These are phyloP conservation scores for Apium graveolens DNA, from an alignment of 129 eudicot genomes.

Conservation along the genomic window DNA sequence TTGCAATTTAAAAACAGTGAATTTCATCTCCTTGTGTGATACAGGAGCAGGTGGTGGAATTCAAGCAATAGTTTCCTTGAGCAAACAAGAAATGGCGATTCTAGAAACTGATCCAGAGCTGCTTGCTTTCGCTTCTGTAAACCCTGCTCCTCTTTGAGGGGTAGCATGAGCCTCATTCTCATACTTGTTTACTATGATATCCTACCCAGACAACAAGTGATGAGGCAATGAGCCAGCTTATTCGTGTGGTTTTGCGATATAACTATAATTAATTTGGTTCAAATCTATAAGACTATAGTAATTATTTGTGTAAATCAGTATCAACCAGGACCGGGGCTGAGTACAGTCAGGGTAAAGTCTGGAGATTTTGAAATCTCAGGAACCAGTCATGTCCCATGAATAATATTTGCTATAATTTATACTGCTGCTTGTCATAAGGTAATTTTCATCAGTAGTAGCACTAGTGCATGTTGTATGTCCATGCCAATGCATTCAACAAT, in stretches of 20 bases:
- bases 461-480: too few relatives aligned
- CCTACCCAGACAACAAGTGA: not conserved
- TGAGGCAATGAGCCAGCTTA: not conserved
- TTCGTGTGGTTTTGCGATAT: not conserved
- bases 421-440: too few relatives aligned
- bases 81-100: conserved; percentile 8
- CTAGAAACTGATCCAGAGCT: conserved; percentile 3
- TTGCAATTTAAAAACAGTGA: not conserved
- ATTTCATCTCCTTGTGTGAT: not conserved
- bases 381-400: not conserved
- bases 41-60: conserved; percentile 6
- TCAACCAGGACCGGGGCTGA: too few relatives aligned
- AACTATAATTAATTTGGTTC: too few relatives aligned
- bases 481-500: not conserved
- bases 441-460: too few relatives aligned
- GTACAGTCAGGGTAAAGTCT: too few relatives aligned
- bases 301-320: too few relatives aligned
- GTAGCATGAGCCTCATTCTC: not conserved
- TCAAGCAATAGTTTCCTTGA: conserved; percentile 1
- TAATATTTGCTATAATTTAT: too few relatives aligned
- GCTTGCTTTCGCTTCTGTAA: conserved; percentile 7
- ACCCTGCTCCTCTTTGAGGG: not conserved
- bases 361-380: not conserved
- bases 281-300: too few relatives aligned
- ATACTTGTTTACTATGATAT: not conserved